Evolutionary conservation across 73 alveolate species (phyloP), one percentile per base, ranked within the genome.

Genomic region (Breviolum minutum): DNA sequence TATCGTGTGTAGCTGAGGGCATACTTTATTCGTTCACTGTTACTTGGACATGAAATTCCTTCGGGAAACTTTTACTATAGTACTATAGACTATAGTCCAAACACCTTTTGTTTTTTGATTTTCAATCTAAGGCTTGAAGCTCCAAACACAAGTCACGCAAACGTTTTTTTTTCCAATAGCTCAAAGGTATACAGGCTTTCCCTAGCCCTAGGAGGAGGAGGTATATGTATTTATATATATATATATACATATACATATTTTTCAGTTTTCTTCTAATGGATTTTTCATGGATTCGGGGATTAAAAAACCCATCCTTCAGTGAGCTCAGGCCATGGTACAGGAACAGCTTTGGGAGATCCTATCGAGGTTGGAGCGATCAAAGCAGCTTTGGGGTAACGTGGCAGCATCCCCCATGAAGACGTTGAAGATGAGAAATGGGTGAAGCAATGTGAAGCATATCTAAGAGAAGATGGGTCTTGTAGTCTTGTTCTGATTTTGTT

Each of bases 281-380:
- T 40, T 40, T 3, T 2, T 3, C 54, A 40, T 40, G 54, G 54
- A 40, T 40, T 40, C 3, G 54, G 54, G 54, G 54, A 40, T 40
- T 40, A 40, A 40, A 0, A 40, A 40, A 2, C 54, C 54, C 54
- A 73, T 32, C 83, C 32, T 9, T 24, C 14, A 9, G 83, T 24
- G 0, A 27, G 27, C 95, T 29, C 68, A 69, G 99, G 99, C 74
- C 99, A 94, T 76, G 99, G 99, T 0, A 94, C 99, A 6, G 99
- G 99, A 94, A 94, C 99, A 2, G 99, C 99, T 26, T 73, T 94
- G 84, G 99, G 99, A 40, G 99, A 94, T n/a, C 99, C 99, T 63
- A 94, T 94, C 48, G 99, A 94, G 73, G 99, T 94, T 5, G 94
- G 94, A 9, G 99, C 99, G 27, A 63, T 94, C 86, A 94, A 94